Percentiles rank a stretch among this genome's conserved stretches.
These are phyloP conservation scores for Phyllosticta capitalensis DNA, from an alignment of 2,329 filamentous ascomycete species.

Conservation along the genomic window DNA sequence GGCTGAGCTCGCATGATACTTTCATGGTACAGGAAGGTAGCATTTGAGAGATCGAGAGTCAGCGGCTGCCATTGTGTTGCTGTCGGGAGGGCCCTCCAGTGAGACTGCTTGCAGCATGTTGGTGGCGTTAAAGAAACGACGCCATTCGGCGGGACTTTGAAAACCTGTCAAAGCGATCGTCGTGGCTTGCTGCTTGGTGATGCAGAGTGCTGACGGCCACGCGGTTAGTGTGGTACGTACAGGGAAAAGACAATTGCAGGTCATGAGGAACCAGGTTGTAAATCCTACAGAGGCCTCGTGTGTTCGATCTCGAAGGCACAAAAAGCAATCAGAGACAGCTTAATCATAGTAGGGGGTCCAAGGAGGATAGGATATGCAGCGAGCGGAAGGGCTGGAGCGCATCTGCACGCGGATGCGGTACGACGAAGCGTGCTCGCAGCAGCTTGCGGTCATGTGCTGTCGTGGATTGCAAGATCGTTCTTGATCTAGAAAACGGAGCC, in stretches of 20 bases:
- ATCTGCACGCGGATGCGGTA: not conserved
- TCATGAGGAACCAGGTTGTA: not conserved
- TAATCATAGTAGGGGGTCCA: not conserved
- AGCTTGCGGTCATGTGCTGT: constrained; percentile 7
- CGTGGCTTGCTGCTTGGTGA: not conserved
- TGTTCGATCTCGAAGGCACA: not conserved
- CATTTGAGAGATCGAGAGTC: not conserved
- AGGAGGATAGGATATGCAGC: not conserved
- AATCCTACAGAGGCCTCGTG: not conserved
- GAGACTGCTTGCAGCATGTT: not conserved
- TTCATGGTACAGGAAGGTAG: not conserved
- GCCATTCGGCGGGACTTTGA: not conserved
- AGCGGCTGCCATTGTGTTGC: not conserved
- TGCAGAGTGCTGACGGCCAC: not conserved
- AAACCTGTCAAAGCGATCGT: not conserved
- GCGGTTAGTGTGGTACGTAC: not conserved
- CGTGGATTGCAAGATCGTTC: not conserved
- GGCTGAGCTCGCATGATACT: not conserved
- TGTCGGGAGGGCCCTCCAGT: not conserved
- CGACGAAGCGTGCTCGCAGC: constrained; percentile 2
- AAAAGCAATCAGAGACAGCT: not conserved
- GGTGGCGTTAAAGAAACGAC: not conserved
- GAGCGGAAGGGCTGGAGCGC: not conserved
- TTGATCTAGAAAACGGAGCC: not conserved
- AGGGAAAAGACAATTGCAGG: not conserved